Base-by-base conservation (phyloP, 306 rosid genomes). In the Quercus parvula region DNA sequence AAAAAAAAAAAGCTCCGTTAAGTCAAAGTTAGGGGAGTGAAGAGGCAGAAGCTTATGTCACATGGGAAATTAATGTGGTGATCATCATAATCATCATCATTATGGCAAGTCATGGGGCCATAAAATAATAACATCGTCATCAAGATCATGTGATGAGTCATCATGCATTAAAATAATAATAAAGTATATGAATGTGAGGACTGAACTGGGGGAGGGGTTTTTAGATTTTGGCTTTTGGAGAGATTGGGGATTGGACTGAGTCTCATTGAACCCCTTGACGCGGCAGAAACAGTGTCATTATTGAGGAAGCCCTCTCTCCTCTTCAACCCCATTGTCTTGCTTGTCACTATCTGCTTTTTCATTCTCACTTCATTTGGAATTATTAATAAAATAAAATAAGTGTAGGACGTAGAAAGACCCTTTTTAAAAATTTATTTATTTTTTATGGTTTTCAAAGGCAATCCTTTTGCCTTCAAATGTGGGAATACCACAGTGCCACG, bases 1-100 rank as follows among this genome's bases (percentile, higher is more conserved):
- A 28, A 28, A 28, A 27, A 1, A 27, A 27, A 3, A 28, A 28
- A 28, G 33, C 77, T 76, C 86, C 81, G 81, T 70, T 69, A 49
- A 61, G 54, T 59, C 57, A 41, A 41, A 41, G 46, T 8, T 41
- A 8, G 46, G 44, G 20, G 19, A 8, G 22, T 44, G 1, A 2
- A 11, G 30, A 62, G 35, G 69, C 13, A 11, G 4, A 66, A 2
- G 14, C 49, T 67, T 35, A 35, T 35, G 52, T 33, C 27, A 33
- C 51, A 33, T 66, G 51, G 71, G 51, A 33, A 35, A 49, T 49
- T 12, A 49, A 33, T 67, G 72, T 61, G 5, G 19, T 61, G 2
- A 27, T 61, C 31, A 1, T 3, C 2, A 6, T 61, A 15, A 1
- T 4, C 25, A 61, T 61, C 67, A 59, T 19, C 51, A 33, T 33